These are phyloP conservation scores for Cicer chorassanicum DNA, from an alignment of 306 rosid species.

Conservation along the genomic window DNA sequence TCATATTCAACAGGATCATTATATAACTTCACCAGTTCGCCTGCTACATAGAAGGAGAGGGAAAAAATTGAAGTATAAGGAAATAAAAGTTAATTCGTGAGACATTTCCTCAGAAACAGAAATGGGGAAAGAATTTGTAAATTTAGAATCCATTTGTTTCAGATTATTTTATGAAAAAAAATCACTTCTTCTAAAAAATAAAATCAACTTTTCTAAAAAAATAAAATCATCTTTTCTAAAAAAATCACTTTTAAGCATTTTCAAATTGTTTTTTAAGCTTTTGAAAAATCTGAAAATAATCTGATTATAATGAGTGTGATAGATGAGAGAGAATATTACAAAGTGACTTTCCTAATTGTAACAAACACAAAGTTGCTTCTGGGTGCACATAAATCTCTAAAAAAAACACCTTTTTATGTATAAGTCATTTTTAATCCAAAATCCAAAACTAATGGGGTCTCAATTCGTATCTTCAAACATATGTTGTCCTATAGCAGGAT, in stretches of 20 bases:
- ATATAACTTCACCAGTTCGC: conserved; percentile 9
- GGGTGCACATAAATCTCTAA: neutral
- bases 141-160: neutral
- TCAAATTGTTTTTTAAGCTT: neutral
- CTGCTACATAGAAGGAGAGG: conserved; percentile 6
- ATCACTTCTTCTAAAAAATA: too few species aligned
- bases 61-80: conserved; percentile 6
- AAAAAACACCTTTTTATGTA: neutral
- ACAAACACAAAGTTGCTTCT: neutral
- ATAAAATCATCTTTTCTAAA: too few species aligned
- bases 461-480: conserved; percentile 28
- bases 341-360: neutral
- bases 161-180: neutral
- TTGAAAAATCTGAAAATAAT: neutral
- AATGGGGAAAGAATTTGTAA: neutral
- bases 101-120: conserved; percentile 30
- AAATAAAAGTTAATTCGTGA: conserved; percentile 15
- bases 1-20: too few species aligned
- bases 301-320: neutral
- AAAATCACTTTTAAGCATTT: conserved; percentile 12
- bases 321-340: neutral
- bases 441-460: neutral
- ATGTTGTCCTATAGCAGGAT: neutral
- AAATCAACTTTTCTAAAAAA: too few species aligned
- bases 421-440: neutral